Evolutionary conservation across 169 alveolate genomes (phyloP), one percentile per base, ranked within the genome.

Genomic region (Eimeria sp.): DNA sequence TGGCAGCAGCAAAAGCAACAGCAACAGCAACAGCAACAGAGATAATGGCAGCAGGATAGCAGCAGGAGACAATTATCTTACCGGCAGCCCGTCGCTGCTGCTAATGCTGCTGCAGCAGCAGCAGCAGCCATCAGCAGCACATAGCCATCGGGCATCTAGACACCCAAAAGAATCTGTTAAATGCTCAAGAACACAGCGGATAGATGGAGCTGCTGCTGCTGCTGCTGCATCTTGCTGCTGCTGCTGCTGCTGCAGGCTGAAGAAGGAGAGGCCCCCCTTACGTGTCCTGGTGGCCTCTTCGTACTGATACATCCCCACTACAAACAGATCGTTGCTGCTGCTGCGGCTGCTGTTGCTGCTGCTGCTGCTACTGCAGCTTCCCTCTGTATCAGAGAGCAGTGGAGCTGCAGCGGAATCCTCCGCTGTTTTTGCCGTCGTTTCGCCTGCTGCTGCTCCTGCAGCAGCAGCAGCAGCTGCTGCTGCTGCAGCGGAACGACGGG

Each of bases 141-240:
- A 75, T 27, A 75, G 84, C 84, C 84, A 75, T 51, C 84, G 84
- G 58, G 54, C 20, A 57, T 75, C 84, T 30, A 75, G 84, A 75
- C 84, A 75, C 54, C 84, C 84, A 51, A 75, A 75, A 18, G 84
- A 27, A 9, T 75, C 84, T 34, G 84, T 75, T 20, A 45, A 30
- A 75, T 75, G 84, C 20, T 75, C 54, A 16, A 75, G 84, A 30
- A 75, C 20, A 3, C 54, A 27, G 5, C 84, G 30, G 20, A 75
- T n/a, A 30, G 47, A 27, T 16, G 54, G 84, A 22, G 58, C 43
- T 75, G 84, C 58, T 75, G 84, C 84, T 75, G 84, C 61, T 54
- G 61, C 20, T 54, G 20, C 61, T 54, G 61, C 61, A n/a, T n/a
- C n/a, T n/a, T 67, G 76, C 76, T 67, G 76, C 76, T 67, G 76